phyloP scores from a whole-genome alignment of 768 basidiomycete genomes.

The Serendipita indica region DNA sequence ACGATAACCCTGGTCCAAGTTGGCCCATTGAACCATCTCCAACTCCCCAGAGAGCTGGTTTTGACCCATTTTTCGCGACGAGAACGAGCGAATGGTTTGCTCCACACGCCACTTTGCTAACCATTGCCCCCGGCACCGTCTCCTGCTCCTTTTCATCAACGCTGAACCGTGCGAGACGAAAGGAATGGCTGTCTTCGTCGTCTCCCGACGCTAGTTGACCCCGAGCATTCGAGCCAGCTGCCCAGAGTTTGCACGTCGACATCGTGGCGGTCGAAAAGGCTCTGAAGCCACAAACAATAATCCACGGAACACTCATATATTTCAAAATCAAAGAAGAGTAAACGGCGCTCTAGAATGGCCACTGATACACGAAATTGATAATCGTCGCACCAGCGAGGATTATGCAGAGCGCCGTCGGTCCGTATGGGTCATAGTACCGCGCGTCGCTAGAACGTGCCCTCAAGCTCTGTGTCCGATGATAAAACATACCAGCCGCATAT shows the following conservation, averaged over 20 bases:
- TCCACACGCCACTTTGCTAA: conserved; percentile 47
- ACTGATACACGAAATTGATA: conserved; percentile 58
- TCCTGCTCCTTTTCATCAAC: conserved; percentile 9
- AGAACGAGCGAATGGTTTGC: conserved; percentile 71
- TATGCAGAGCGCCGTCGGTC: conserved; percentile 60
- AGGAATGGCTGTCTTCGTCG: conserved; percentile 33
- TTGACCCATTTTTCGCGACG: conserved; percentile 22
- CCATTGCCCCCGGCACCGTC: not conserved
- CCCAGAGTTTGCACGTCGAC: not conserved
- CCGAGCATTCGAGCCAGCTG: conserved; percentile 34
- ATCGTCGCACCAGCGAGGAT: conserved; percentile 54
- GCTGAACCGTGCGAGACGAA: conserved; percentile 17
- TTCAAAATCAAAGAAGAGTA: too few species aligned
- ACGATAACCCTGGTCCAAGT: conserved; percentile 37
- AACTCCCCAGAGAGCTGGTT: conserved; percentile 43
- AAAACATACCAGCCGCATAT: conserved; percentile 71
- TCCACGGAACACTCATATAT: too few species aligned
- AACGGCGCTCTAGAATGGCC: not conserved
- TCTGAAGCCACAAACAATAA: not conserved
- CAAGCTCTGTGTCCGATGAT: conserved; percentile 56
- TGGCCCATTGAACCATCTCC: conserved; percentile 64
- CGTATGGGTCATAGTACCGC: conserved; percentile 80
- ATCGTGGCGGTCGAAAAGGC: not conserved
- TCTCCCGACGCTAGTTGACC: conserved; percentile 36
- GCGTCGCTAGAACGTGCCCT: conserved; percentile 60